Evolutionary conservation across 208 protist species (phyloP).

Genomic region (Crithidia fasciculata): DNA sequence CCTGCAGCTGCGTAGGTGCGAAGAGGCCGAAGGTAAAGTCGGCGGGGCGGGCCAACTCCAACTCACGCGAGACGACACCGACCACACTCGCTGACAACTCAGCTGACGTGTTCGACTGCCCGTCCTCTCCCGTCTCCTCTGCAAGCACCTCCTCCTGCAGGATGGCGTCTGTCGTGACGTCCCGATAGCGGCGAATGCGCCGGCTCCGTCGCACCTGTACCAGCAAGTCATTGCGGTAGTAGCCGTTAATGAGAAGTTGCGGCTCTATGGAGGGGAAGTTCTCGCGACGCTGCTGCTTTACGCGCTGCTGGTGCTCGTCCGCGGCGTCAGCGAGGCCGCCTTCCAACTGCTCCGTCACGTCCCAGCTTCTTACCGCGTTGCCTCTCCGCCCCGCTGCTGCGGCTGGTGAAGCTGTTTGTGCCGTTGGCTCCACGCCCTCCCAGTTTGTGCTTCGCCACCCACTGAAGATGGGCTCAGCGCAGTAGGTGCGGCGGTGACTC

Average conservation of each 20-base stretch:
- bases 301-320: background rate
- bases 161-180: slow-evolving; percentile 53
- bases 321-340: background rate
- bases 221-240: slow-evolving; percentile 80
- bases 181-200: slow-evolving; percentile 53
- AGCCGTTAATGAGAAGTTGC: slow-evolving; percentile 71
- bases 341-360: background rate
- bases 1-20: slow-evolving; percentile 33
- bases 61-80: slow-evolving; percentile 80
- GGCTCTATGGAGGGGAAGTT: slow-evolving; percentile 78
- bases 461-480: slow-evolving; percentile 37
- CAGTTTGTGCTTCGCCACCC: slow-evolving; percentile 46
- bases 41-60: slow-evolving; percentile 68
- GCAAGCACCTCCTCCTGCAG: slow-evolving; percentile 43
- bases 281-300: slow-evolving; percentile 38
- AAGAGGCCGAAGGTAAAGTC: slow-evolving; percentile 78
- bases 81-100: slow-evolving; percentile 47
- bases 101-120: background rate
- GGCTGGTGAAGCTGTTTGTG: background rate
- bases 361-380: too few relatives aligned
- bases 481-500: slow-evolving; percentile 35
- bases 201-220: slow-evolving; percentile 54
- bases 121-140: background rate
- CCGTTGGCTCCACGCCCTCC: background rate
- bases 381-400: too few relatives aligned